Percentiles rank a stretch among this genome's conserved stretches.
Conservation (phyloP, 2,329 filamentous ascomycete genomes). For the Teratosphaeria nubilosa region DNA sequence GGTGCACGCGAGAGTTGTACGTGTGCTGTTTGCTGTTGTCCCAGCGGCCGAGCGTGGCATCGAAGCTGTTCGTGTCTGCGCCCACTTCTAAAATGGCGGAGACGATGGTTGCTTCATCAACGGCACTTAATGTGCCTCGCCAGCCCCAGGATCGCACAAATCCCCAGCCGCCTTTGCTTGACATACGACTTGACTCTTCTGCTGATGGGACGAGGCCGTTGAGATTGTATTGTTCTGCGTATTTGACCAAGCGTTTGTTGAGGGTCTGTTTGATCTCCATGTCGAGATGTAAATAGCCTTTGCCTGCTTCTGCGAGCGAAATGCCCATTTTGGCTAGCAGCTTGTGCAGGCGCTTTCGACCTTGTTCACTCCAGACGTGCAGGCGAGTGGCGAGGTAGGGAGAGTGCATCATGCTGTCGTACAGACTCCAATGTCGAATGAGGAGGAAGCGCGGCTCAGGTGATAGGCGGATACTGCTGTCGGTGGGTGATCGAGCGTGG, state of each 20-base stretch:
- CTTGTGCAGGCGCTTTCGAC: conserved; percentile 82
- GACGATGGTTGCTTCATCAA: conserved; percentile 87
- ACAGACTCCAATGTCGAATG: conserved; percentile 91
- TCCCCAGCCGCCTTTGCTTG: conserved; percentile 84
- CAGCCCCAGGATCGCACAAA: conserved; percentile 97
- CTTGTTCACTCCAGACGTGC: conserved; percentile 88
- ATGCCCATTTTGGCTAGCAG: conserved; percentile 97
- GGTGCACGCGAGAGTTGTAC: conserved; percentile 1
- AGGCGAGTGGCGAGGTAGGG: conserved; percentile 86
- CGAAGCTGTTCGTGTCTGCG: conserved; percentile 5
- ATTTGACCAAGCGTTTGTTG: conserved; percentile 76
- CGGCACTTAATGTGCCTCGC: conserved; percentile 85
- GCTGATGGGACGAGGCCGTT: conserved; percentile 82
- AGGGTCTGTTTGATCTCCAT: conserved; percentile 88
- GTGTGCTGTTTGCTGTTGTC: neutral
- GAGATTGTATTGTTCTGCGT: conserved; percentile 84
- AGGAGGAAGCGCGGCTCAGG: conserved; percentile 90
- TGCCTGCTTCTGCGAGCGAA: conserved; percentile 83
- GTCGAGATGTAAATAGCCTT: conserved; percentile 97
- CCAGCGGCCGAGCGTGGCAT: neutral
- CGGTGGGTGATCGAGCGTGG: conserved; percentile 76
- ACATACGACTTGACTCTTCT: conserved; percentile 57
- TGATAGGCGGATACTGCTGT: conserved; percentile 82
- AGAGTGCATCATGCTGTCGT: conserved; percentile 97
- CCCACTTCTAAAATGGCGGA: conserved; percentile 90